phyloP scores from a whole-genome alignment of 1,284 basidiomycete species.

The Microbotryum silenes-acaulis region DNA sequence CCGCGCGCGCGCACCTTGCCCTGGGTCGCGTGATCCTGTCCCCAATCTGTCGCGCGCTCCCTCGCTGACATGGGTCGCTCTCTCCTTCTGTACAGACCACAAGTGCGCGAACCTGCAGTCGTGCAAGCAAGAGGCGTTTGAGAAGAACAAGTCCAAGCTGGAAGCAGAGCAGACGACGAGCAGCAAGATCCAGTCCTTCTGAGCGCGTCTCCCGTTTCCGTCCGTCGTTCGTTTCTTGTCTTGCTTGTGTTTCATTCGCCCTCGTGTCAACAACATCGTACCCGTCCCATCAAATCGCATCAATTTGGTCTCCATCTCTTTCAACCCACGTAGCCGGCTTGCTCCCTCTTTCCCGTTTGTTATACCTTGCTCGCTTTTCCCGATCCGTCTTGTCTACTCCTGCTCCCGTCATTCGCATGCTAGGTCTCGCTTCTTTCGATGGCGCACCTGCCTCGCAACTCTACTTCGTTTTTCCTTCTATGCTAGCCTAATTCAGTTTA shows the following conservation, averaged over 20 bases:
- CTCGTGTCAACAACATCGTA: no score
- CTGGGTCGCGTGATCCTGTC: neutral
- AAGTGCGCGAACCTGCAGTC: slow-evolving; percentile 54
- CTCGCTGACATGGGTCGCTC: slow-evolving; percentile 6
- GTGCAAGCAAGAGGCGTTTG: slow-evolving; percentile 73
- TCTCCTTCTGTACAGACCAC: slow-evolving; percentile 16
- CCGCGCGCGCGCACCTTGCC: neutral
- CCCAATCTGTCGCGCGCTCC: slow-evolving; percentile 2
- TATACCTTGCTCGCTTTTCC: slow-evolving; percentile 22
- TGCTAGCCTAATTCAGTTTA: neutral
- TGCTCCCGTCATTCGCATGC: no score
- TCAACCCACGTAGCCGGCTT: slow-evolving; percentile 9
- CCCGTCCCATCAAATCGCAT: slow-evolving; percentile 5
- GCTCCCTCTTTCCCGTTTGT: slow-evolving; percentile 15
- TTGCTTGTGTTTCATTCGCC: slow-evolving; percentile 1
- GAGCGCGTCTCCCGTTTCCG: slow-evolving; percentile 30
- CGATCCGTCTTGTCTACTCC: slow-evolving; percentile 1
- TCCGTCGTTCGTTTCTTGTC: slow-evolving; percentile 8
- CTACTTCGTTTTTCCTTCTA: slow-evolving; percentile 9
- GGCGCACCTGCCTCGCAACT: slow-evolving; percentile 2
- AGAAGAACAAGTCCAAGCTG: slow-evolving; percentile 71
- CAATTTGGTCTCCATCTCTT: slow-evolving; percentile 10
- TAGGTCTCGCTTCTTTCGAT: no score
- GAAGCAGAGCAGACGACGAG: slow-evolving; percentile 78
- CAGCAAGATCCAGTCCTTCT: slow-evolving; percentile 71